A percentile compares a stretch with the other conserved stretches of the same genome.
Conservation (phyloP, 345 rosid genomes). For the Citrus maxima region DNA sequence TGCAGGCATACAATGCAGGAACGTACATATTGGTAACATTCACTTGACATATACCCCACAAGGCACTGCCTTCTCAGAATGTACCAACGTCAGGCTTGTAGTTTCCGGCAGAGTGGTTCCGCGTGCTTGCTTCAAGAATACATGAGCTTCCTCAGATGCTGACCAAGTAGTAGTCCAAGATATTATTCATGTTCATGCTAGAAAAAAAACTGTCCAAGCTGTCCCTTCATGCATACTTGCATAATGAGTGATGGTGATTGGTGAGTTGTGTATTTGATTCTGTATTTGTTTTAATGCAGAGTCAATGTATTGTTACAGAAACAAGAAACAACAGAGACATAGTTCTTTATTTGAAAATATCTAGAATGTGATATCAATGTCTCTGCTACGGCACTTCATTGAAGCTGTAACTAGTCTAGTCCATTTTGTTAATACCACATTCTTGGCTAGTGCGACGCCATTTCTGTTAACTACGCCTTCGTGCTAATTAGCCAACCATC, state of each 20-base stretch:
- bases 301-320: background rate
- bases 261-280: background rate
- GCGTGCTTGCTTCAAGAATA: conserved; percentile 21
- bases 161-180: background rate
- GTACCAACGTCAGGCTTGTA: conserved; percentile 41
- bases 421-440: no score
- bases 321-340: no score
- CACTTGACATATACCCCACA: conserved; percentile 33
- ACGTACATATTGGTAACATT: conserved; percentile 38
- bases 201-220: background rate
- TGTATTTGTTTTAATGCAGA: background rate
- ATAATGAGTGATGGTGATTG: conserved; percentile 3
- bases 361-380: no score
- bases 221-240: conserved; percentile 2
- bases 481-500: no score
- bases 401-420: no score
- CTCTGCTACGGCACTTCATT: background rate
- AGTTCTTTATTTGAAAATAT: background rate
- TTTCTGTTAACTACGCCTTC: no score
- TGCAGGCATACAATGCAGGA: conserved; percentile 31
- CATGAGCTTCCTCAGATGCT: background rate
- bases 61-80: conserved; percentile 33
- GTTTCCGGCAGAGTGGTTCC: conserved; percentile 26
- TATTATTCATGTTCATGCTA: background rate
- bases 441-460: no score